phyloP scores from a whole-genome alignment of 768 basidiomycete genomes.

The Hericium coralloides region DNA sequence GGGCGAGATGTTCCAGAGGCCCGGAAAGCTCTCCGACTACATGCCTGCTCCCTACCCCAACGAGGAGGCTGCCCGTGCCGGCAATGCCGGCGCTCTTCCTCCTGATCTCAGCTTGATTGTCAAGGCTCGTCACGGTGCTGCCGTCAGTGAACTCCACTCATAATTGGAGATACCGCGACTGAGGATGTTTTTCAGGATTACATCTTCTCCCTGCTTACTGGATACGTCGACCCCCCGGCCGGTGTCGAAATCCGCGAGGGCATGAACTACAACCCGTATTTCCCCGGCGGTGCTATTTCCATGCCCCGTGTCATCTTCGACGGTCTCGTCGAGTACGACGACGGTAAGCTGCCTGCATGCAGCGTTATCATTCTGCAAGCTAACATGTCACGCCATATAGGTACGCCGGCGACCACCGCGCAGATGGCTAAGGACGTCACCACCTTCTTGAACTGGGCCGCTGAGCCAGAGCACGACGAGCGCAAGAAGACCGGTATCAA shows the following conservation, averaged over 20 bases:
- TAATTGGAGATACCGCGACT: neutral
- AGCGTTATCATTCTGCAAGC: neutral
- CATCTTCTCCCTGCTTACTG: slow-evolving; percentile 92
- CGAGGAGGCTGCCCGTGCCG: slow-evolving; percentile 92
- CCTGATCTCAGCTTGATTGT: slow-evolving; percentile 95
- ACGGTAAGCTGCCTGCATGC: slow-evolving; percentile 45
- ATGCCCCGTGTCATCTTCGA: slow-evolving; percentile 98
- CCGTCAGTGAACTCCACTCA: slow-evolving; percentile 47
- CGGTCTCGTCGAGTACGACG: slow-evolving; percentile 92
- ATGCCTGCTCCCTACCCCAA: slow-evolving; percentile 94
- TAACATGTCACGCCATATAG: slow-evolving; percentile 26
- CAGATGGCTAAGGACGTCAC: slow-evolving; percentile 99
- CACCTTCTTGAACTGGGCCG: slow-evolving; percentile 93
- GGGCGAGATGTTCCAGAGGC: slow-evolving; percentile 98
- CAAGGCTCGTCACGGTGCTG: slow-evolving; percentile 96
- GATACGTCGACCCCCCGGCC: slow-evolving; percentile 93
- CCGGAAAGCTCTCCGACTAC: slow-evolving; percentile 97
- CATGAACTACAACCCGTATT: slow-evolving; percentile 99
- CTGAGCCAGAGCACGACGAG: slow-evolving; percentile 97
- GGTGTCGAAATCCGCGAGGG: slow-evolving; percentile 93
- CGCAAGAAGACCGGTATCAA: slow-evolving; percentile 96
- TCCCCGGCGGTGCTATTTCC: slow-evolving; percentile 97
- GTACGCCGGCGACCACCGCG: slow-evolving; percentile 91
- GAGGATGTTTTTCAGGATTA: slow-evolving; percentile 59
- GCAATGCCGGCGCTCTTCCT: slow-evolving; percentile 91